A percentile compares a stretch with the other conserved stretches of the same genome.
Evolutionary conservation across 306 rosid species (phyloP).

Genomic region (Heteromeles arbutifolia): DNA sequence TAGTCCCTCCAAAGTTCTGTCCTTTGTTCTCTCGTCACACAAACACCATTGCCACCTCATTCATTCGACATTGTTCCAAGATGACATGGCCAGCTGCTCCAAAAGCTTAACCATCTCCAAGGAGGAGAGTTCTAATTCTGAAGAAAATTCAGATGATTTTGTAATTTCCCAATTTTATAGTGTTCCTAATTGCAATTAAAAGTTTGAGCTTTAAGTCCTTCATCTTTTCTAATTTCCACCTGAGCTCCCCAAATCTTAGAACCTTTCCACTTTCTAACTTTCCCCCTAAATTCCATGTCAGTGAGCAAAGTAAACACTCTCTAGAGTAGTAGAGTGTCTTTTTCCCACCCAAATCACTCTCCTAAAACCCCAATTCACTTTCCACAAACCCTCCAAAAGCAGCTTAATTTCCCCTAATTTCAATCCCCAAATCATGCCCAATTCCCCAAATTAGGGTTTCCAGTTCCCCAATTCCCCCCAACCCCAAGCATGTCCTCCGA

Average conservation of each 20-base stretch:
- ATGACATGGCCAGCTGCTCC: neutral
- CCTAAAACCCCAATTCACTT: neutral
- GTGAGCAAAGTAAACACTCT: neutral
- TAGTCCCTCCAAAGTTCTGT: neutral
- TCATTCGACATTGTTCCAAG: neutral
- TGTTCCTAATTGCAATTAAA: neutral
- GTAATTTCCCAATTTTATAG: neutral
- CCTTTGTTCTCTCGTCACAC: neutral
- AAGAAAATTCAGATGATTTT: neutral
- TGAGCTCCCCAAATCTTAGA: neutral
- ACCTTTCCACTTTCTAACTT: neutral
- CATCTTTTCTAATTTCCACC: neutral
- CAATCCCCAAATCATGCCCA: constrained; percentile 20
- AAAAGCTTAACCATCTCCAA: neutral
- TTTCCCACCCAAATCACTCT: neutral
- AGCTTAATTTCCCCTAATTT: neutral
- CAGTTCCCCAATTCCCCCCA: neutral
- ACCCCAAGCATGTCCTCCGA: constrained; percentile 56
- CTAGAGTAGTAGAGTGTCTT: neutral
- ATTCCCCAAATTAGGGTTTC: constrained; percentile 10
- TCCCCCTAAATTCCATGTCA: neutral
- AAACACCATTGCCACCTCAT: neutral
- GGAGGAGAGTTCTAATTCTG: neutral
- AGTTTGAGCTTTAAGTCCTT: neutral
- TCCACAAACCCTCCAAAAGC: constrained; percentile 15